Base-by-base conservation (phyloP, 345 rosid genomes). In the Arabis alpina region DNA sequence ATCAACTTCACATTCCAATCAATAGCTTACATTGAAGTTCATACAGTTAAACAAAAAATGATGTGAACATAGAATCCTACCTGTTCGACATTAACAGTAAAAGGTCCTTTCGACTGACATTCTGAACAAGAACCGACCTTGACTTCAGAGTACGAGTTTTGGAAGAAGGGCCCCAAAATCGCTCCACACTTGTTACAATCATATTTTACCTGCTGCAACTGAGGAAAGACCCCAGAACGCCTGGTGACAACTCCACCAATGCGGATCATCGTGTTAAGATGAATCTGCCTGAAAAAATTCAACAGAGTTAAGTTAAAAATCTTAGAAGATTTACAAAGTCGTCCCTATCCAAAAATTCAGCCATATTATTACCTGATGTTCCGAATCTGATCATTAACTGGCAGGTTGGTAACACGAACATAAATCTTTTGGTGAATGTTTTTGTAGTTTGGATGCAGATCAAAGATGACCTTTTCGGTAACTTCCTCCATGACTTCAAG, bases 101-200 rank as follows among this genome's bases (percentile, higher is more conserved):
- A 94, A 24, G 99, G 98, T 66, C 99, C 97, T 82, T 87, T 94
- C 3, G 98, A 91, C 79, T 94, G 97, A 82, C 97, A 92, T 76
- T 91, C 97, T 36, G 99, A 97, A 77, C 98, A 94, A 67, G 99
- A 94, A 57, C 99, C 98, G 72, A 92, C 98, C 73, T 91, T 92
- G 62, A 94, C 99, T 84, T 92, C 99, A 13, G 99, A 91, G 76
- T 94, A 94, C 0, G 99, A 94, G 82, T 88, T 92, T 75, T 94
- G 99, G 64, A 89, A 87, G 85, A 94, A 94, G 13, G 99, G 97
- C 15, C 99, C 98, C 74, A 94, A 82, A 44, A 89, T 65, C 4
- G 92, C 82, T 73, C 98, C 99, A 71, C 98, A 94, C 79, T 92
- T 91, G 86, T 81, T 87, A 83, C 99, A 94, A 74, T 94, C 98